A percentile compares a stretch with the other conserved stretches of the same genome.
phyloP scores from a whole-genome alignment of 2,329 filamentous ascomycete genomes.

The Pyrenophora graminea region DNA sequence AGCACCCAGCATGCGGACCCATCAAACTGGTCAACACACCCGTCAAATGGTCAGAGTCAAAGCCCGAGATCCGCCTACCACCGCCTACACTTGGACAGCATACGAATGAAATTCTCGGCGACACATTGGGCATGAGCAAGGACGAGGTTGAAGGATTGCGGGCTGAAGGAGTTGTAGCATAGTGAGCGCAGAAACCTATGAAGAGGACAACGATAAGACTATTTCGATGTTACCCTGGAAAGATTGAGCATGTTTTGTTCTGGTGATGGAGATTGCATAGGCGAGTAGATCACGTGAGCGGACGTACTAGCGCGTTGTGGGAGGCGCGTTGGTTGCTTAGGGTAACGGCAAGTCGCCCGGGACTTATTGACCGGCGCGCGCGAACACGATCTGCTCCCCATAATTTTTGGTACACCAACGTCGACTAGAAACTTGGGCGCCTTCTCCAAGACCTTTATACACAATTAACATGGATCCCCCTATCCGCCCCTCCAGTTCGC shows the following conservation, averaged over 20 bases:
- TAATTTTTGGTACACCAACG: constrained; percentile 10
- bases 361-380: constrained; percentile 20
- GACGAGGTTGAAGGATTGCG: constrained; percentile 39
- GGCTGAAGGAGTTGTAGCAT: constrained; percentile 43
- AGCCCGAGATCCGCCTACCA: constrained; percentile 73
- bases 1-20: constrained; percentile 80
- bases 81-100: constrained; percentile 74
- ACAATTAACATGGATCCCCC: constrained; percentile 43
- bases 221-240: no score
- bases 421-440: constrained; percentile 6
- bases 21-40: constrained; percentile 93
- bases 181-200: neutral
- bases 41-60: constrained; percentile 87
- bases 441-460: constrained; percentile 3
- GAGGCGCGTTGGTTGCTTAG: constrained; percentile 15
- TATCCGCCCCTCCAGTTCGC: constrained; percentile 50
- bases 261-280: no score
- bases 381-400: constrained; percentile 11
- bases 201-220: no score
- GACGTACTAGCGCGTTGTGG: constrained; percentile 1
- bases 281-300: neutral
- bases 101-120: constrained; percentile 43
- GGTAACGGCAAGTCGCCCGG: constrained; percentile 14
- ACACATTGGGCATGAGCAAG: constrained; percentile 38
- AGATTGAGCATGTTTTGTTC: no score